Evolutionary conservation across 2,329 filamentous ascomycete species (phyloP).

Genomic region (Saccharata proteae): DNA sequence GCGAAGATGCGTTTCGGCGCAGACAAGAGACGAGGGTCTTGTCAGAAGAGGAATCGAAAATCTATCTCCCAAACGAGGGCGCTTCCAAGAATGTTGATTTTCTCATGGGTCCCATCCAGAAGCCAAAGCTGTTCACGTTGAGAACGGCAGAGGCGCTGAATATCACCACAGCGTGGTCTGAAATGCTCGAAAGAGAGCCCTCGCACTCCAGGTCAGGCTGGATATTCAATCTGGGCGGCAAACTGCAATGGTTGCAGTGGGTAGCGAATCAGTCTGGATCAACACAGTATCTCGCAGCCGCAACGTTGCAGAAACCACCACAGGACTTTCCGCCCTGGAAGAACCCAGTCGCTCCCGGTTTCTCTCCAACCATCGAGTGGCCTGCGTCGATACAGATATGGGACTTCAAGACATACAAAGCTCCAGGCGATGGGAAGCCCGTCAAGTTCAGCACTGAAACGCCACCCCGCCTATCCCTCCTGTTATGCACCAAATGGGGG

Average conservation of each 20-base stretch:
- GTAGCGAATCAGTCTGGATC: conserved; percentile 25
- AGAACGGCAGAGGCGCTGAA: conserved; percentile 30
- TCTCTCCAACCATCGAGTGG: conserved; percentile 36
- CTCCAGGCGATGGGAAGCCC: conserved; percentile 18
- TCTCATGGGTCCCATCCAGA: conserved; percentile 37
- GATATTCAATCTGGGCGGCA: conserved; percentile 44
- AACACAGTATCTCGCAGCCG: conserved; percentile 44
- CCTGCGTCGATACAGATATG: conserved; percentile 46
- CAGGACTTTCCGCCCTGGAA: conserved; percentile 16
- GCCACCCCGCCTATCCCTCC: conserved; percentile 34
- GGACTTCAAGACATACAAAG: conserved; percentile 33
- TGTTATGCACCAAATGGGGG: conserved; percentile 47
- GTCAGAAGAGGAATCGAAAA: conserved; percentile 22
- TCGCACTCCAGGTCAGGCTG: conserved; percentile 39
- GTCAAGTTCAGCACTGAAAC: conserved; percentile 29
- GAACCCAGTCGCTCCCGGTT: conserved; percentile 32
- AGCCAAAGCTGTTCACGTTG: conserved; percentile 33
- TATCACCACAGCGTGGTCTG: conserved; percentile 35
- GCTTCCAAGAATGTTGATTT: conserved; percentile 26
- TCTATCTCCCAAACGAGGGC: conserved; percentile 30
- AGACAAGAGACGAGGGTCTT: conserved; percentile 29
- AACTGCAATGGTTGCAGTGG: conserved; percentile 39
- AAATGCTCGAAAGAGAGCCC: conserved; percentile 15
- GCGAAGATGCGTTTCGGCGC: conserved; percentile 28
- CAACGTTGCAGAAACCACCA: conserved; percentile 18